These are phyloP conservation scores for Cotoneaster glaucophyllus DNA, from an alignment of 306 rosid species.

Conservation along the genomic window DNA sequence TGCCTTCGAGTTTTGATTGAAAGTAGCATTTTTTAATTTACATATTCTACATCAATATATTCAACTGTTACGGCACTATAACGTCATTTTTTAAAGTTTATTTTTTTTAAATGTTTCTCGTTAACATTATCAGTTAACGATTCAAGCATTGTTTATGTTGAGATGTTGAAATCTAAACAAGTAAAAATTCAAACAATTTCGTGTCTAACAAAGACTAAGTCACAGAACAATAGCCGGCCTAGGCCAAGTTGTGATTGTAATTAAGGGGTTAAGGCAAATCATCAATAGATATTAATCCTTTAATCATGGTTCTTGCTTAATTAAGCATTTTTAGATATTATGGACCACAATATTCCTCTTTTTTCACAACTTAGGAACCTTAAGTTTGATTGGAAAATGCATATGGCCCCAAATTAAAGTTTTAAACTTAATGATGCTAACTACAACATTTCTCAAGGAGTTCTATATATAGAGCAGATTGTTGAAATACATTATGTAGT, in stretches of 20 bases:
- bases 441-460: slow-evolving; percentile 6
- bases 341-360: not conserved
- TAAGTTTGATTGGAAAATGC: not conserved
- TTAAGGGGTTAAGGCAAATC: not conserved
- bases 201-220: not conserved
- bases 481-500: too few species aligned
- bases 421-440: slow-evolving; percentile 7
- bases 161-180: not conserved
- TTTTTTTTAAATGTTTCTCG: too few species aligned
- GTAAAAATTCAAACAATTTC: not conserved
- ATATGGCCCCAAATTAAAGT: too few species aligned
- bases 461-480: too few species aligned
- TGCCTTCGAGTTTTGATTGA: too few species aligned
- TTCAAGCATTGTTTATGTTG: not conserved
- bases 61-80: too few species aligned
- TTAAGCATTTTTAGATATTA: not conserved
- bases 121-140: not conserved
- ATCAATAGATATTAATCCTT: not conserved
- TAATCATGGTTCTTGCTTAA: slow-evolving; percentile 6
- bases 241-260: not conserved
- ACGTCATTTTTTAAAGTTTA: too few species aligned
- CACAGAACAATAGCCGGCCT: not conserved
- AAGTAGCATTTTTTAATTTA: too few species aligned
- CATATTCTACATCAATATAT: too few species aligned
- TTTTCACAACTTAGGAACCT: not conserved